Conservation (phyloP, 305 asterid species). For the Nicotiana rustica region DNA sequence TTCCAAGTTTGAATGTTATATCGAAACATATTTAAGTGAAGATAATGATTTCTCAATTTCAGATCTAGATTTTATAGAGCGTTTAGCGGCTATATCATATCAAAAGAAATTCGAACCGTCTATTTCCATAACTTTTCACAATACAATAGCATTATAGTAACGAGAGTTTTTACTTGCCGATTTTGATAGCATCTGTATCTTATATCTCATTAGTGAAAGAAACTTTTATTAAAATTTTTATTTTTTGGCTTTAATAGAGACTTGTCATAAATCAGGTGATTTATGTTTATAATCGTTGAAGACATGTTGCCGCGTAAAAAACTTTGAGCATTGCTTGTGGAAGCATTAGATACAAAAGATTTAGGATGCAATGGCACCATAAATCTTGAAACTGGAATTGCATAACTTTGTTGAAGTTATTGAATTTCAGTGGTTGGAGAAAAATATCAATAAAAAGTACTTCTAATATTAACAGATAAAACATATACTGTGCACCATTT, state of each 20-base stretch:
- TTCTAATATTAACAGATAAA: not conserved
- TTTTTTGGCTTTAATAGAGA: not conserved
- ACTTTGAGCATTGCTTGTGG: not conserved
- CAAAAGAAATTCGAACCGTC: no score
- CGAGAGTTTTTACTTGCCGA: no score
- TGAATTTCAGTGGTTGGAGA: not conserved
- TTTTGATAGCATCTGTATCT: not conserved
- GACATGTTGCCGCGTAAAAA: not conserved
- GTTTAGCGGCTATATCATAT: no score
- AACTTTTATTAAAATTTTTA: not conserved
- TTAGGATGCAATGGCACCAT: not conserved
- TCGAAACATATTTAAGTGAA: no score
- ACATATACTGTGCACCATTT: not conserved
- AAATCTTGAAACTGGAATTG: not conserved
- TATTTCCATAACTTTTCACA: no score
- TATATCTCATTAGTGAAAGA: not conserved
- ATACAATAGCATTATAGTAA: no score
- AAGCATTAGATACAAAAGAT: constrained; percentile 14
- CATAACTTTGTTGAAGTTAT: not conserved
- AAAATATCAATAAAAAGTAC: constrained; percentile 10
- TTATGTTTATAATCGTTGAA: constrained; percentile 20
- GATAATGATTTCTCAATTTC: no score
- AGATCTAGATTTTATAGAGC: no score
- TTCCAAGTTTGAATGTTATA: no score
- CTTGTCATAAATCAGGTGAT: constrained; percentile 1